phyloP scores from a whole-genome alignment of 805 yeast species.

The Vanderwaltozyma verrucispora region DNA sequence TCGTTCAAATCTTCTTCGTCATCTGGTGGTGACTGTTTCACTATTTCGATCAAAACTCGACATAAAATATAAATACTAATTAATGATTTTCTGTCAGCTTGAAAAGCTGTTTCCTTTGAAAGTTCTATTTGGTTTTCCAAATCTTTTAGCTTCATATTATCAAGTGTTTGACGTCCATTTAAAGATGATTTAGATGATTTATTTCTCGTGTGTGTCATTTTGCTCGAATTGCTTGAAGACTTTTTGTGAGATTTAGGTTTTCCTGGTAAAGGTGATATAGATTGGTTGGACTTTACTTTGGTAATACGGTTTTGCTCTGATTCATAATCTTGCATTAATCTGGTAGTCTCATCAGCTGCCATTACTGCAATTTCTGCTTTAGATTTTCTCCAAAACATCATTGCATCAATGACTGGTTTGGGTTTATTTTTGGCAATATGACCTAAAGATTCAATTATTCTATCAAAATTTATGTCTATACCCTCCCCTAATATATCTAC shows the following conservation, averaged over 20 bases:
- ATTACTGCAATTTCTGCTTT: constrained; percentile 76
- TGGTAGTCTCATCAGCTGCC: constrained; percentile 45
- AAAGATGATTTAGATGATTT: constrained; percentile 37
- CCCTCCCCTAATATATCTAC: constrained; percentile 76
- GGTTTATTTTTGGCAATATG: constrained; percentile 85
- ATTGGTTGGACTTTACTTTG: neutral
- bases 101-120: constrained; percentile 58
- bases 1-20: constrained; percentile 72
- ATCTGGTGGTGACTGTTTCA: constrained; percentile 69
- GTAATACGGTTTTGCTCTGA: constrained; percentile 9
- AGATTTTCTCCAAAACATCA: constrained; percentile 95
- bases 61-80: constrained; percentile 84
- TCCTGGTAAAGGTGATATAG: constrained; percentile 1
- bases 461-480: constrained; percentile 75
- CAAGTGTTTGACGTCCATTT: constrained; percentile 24
- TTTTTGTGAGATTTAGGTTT: constrained; percentile 22
- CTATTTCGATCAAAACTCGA: constrained; percentile 86
- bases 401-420: constrained; percentile 92
- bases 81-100: constrained; percentile 77
- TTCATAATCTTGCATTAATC: constrained; percentile 30
- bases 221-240: constrained; percentile 25
- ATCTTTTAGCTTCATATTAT: constrained; percentile 47
- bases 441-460: constrained; percentile 77
- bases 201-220: constrained; percentile 37
- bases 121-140: constrained; percentile 30